Percentiles rank a stretch among this genome's conserved stretches.
Evolutionary conservation across 495 filamentous ascomycete species (phyloP).

Genomic region (Trichoderma reesei): DNA sequence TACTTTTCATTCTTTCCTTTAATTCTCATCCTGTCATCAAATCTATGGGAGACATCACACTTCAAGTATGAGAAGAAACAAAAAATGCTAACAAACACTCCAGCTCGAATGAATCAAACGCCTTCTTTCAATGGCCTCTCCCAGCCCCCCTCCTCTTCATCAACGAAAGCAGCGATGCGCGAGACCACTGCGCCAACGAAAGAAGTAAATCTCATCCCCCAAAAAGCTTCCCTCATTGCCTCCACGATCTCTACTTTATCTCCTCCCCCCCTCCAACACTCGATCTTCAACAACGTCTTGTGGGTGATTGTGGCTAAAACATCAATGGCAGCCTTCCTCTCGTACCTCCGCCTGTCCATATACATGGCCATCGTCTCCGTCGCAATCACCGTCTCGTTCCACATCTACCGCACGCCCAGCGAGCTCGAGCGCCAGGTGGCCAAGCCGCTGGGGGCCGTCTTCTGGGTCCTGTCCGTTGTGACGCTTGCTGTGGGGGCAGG

Average conservation of each 20-base stretch:
- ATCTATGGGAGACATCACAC: no score
- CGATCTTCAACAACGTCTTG: not conserved
- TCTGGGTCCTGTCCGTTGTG: constrained; percentile 71
- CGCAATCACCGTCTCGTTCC: constrained; percentile 88
- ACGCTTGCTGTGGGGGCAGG: constrained; percentile 68
- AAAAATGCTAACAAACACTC: no score
- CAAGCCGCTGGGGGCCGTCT: constrained; percentile 73
- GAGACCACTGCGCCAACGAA: constrained; percentile 73
- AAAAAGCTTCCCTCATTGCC: not conserved
- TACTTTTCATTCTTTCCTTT: not conserved
- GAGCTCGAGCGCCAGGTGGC: constrained; percentile 64
- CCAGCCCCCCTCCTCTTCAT: constrained; percentile 78
- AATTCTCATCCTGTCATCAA: no score
- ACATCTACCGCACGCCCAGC: constrained; percentile 65
- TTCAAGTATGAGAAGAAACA: no score
- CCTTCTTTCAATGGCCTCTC: constrained; percentile 62
- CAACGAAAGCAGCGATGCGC: constrained; percentile 78
- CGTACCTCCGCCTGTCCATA: constrained; percentile 82
- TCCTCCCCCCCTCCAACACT: not conserved
- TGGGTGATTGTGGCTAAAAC: not conserved
- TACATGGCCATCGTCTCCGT: constrained; percentile 85
- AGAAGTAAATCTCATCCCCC: constrained; percentile 43
- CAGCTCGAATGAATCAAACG: constrained; percentile 15
- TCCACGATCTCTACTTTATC: not conserved
- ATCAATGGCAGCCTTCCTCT: constrained; percentile 57